phyloP scores from a whole-genome alignment of 73 alveolate species.

The Paramecium sexaurelia region DNA sequence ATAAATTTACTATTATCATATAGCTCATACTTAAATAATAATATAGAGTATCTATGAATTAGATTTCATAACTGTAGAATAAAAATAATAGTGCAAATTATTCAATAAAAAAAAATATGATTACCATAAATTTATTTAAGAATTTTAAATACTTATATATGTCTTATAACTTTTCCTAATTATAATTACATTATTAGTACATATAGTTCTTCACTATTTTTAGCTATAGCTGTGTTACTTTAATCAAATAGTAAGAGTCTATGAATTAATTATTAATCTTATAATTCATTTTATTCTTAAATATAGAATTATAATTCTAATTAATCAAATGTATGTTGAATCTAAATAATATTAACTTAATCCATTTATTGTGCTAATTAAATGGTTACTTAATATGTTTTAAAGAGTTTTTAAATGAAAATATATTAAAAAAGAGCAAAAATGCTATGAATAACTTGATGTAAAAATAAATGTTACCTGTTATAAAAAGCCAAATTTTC shows the following conservation, averaged over 20 bases:
- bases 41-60: not conserved
- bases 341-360: not conserved
- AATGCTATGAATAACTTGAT: not conserved
- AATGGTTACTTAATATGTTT: not conserved
- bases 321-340: not conserved
- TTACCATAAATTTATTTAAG: not conserved
- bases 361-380: not conserved
- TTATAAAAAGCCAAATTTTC: not conserved
- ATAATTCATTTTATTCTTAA: not conserved
- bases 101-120: not conserved
- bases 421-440: not conserved
- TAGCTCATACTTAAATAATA: not conserved
- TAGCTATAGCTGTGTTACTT: not conserved
- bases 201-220: not conserved
- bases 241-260: not conserved
- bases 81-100: not conserved
- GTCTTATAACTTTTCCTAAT: not conserved
- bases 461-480: not conserved
- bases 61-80: not conserved
- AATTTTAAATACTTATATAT: not conserved
- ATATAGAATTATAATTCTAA: not conserved
- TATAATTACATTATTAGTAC: not conserved
- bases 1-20: not conserved
- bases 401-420: not conserved
- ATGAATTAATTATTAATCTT: not conserved